phyloP scores from a whole-genome alignment of 2,329 filamentous ascomycete species.

The Leptographium procerum region DNA sequence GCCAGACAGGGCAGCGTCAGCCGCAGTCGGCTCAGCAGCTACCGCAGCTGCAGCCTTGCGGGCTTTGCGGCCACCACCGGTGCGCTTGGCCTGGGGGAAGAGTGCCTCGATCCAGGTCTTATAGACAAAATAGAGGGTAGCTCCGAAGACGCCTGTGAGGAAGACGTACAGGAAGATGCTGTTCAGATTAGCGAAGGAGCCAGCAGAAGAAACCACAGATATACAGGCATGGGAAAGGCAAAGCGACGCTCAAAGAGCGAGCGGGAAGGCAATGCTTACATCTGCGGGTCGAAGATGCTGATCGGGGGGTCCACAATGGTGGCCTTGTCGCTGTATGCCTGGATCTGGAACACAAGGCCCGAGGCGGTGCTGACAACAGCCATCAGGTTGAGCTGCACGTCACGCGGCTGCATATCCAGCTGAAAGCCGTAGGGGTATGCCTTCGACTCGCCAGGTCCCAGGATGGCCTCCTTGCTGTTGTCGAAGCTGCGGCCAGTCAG shows the following conservation, averaged over 20 bases:
- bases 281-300: conserved; percentile 17
- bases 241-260: too few species aligned
- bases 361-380: conserved; percentile 57
- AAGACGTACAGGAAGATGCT: conserved; percentile 98
- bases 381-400: conserved; percentile 66
- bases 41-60: conserved; percentile 46
- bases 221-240: neutral
- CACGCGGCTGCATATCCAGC: conserved; percentile 86
- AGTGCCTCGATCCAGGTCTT: conserved; percentile 94
- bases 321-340: conserved; percentile 72
- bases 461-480: conserved; percentile 51
- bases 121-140: conserved; percentile 91
- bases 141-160: conserved; percentile 65
- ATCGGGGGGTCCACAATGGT: conserved; percentile 49
- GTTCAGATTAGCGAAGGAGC: neutral
- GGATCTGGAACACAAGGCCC: conserved; percentile 62
- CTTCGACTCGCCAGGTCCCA: conserved; percentile 51
- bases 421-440: conserved; percentile 73
- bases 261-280: conserved; percentile 45
- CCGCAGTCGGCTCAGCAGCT: conserved; percentile 32
- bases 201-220: neutral
- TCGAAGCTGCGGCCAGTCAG: conserved; percentile 67
- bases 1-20: conserved; percentile 40
- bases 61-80: conserved; percentile 44
- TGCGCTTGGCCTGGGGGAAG: conserved; percentile 79